Evolutionary conservation across 2,329 filamentous ascomycete species (phyloP), one percentile per base, ranked within the genome.

Genomic region (Rutstroemia sp.): DNA sequence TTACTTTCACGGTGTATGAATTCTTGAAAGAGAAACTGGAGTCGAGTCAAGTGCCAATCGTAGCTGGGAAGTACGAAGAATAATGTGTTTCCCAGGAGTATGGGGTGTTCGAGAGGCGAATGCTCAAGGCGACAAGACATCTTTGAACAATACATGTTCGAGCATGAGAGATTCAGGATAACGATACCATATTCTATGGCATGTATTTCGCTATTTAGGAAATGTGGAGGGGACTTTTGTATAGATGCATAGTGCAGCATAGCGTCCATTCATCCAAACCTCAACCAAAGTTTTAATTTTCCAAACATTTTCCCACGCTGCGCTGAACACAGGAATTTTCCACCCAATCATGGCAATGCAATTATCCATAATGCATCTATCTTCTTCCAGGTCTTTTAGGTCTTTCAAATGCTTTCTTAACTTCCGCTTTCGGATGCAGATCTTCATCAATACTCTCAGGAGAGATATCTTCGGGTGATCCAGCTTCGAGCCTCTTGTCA

Each of bases 1-100:
- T 86, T 54, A 86, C 83, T 3, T 86, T 86, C 59, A 86, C 83
- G 2, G 87, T 92, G 63, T 92, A 92, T 71, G 88, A 92, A 72
- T 90, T 71, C 71, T 74, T 92, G 59, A 89, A 85, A 75, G 81
- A 85, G 59, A 85, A 83, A 72, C 73, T 92, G 62, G 88, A 92
- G 75, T 77, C 74, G 68, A 79, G 75, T 52, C 80, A 82, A 60
- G 70, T 81, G 18, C 75, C 82, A 41, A 73, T 87, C 48, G 75
- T 77, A 18, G 83, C 81, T 49, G 81, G 79, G 59, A 80, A 78
- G 59, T 91, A 81, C 68, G 86, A 89, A 69, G 87, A 90, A 69
- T 86, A 77, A 65, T 8, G 46, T 34, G 30, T 14, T 9, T 34
- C 12, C 3, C 4, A 14, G 9, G 4, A 34, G 10, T 12, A 34